Percentiles rank a stretch among this genome's conserved stretches.
Evolutionary conservation across 2,329 filamentous ascomycete genomes (phyloP).

Genomic region (Eurotiales sp.): DNA sequence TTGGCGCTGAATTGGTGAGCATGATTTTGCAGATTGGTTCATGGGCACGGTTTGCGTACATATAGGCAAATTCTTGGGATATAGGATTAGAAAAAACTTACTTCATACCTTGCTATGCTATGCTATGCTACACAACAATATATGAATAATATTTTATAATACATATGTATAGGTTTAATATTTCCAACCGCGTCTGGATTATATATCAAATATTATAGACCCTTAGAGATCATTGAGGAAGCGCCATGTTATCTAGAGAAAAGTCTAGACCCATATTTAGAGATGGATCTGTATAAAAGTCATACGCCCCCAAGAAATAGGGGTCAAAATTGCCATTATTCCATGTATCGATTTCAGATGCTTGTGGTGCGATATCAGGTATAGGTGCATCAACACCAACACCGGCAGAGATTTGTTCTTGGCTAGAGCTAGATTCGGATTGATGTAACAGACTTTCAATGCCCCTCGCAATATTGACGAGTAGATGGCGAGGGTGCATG

Average conservation of each 20-base stretch:
- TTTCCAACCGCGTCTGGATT: no score
- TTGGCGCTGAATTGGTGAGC: conserved; percentile 36
- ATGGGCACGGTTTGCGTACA: no score
- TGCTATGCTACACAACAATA: no score
- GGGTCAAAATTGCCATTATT: not conserved
- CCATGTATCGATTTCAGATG: not conserved
- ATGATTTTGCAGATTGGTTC: no score
- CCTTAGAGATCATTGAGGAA: not conserved
- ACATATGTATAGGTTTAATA: no score
- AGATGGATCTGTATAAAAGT: conserved; percentile 1
- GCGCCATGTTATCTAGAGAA: not conserved
- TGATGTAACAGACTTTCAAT: conserved; percentile 21
- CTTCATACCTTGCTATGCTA: no score
- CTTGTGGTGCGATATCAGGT: not conserved
- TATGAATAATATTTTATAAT: no score
- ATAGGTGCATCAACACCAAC: no score
- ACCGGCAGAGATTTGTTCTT: no score
- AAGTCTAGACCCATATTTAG: not conserved
- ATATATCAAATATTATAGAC: no score
- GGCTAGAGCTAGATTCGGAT: not conserved
- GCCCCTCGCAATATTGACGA: conserved; percentile 25
- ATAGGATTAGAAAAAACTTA: no score
- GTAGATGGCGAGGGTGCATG: conserved; percentile 26
- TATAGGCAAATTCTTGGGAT: no score
- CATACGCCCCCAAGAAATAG: conserved; percentile 1